Percentiles rank a stretch among this genome's conserved stretches.
Conservation (phyloP, 352 stramenopile genomes). For the Phytophthora fragariaefolia region DNA sequence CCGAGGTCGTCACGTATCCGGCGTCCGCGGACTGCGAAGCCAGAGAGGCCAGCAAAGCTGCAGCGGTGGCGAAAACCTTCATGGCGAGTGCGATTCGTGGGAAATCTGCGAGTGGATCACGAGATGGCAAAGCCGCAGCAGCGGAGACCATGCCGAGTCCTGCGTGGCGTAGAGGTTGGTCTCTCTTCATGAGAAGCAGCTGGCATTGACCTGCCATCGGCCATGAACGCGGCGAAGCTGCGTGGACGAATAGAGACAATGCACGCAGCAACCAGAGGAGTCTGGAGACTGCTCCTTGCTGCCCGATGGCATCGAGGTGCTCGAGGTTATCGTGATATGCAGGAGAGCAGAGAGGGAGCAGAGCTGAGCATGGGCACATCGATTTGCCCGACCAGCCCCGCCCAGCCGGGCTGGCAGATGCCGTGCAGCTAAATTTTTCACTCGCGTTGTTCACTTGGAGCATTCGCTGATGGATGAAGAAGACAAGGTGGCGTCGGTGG, state of each 20-base stretch:
- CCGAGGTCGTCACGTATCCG: conserved; percentile 40
- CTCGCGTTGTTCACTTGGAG: neutral
- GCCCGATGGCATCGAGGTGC: neutral
- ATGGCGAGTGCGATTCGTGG: conserved; percentile 21
- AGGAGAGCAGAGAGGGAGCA: neutral
- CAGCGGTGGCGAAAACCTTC: conserved; percentile 31
- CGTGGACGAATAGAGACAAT: neutral
- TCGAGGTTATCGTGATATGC: conserved; percentile 4
- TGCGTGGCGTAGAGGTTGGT: conserved; percentile 21
- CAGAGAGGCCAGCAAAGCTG: conserved; percentile 15
- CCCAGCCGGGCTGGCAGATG: conserved; percentile 16
- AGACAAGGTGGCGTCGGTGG: neutral
- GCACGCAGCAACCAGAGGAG: neutral
- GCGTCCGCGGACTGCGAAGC: conserved; percentile 14
- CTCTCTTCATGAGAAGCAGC: conserved; percentile 22
- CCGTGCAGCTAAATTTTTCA: conserved; percentile 1
- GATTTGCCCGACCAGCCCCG: conserved; percentile 23
- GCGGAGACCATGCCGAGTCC: conserved; percentile 17
- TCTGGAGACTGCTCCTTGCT: neutral
- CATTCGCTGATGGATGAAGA: conserved; percentile 11
- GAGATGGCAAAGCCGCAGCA: conserved; percentile 2
- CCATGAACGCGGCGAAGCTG: neutral
- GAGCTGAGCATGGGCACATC: conserved; percentile 1
- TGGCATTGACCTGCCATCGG: conserved; percentile 2
- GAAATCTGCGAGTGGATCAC: conserved; percentile 30